These are phyloP conservation scores for Kodamaea neixiangensis DNA, from an alignment of 805 yeast genomes.

Conservation along the genomic window DNA sequence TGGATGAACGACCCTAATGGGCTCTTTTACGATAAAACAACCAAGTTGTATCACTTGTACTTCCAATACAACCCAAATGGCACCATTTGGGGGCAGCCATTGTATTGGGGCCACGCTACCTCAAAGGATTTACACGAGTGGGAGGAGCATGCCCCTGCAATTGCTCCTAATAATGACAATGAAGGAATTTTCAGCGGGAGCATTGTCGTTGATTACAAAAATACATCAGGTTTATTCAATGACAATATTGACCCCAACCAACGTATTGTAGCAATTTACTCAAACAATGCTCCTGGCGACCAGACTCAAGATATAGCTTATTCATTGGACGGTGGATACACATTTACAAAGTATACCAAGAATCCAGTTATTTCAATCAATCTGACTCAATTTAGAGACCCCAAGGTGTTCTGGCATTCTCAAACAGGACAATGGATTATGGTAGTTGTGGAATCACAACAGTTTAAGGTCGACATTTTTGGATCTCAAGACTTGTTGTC, in stretches of 20 bases:
- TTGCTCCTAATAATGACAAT: slow-evolving; percentile 25
- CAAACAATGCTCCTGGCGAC: slow-evolving; percentile 24
- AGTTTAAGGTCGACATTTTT: slow-evolving; percentile 27
- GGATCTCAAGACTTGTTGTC: slow-evolving; percentile 25
- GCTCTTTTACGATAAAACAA: slow-evolving; percentile 31
- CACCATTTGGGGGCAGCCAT: slow-evolving; percentile 32
- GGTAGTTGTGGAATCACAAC: slow-evolving; percentile 29
- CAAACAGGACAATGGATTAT: slow-evolving; percentile 30
- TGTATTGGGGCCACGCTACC: slow-evolving; percentile 46
- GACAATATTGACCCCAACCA: slow-evolving; percentile 25
- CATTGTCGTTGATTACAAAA: slow-evolving; percentile 36
- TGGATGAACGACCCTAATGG: slow-evolving; percentile 52
- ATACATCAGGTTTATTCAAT: slow-evolving; percentile 37
- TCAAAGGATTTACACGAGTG: slow-evolving; percentile 35
- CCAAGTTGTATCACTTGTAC: slow-evolving; percentile 35
- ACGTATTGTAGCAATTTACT: slow-evolving; percentile 39
- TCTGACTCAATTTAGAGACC: slow-evolving; percentile 34
- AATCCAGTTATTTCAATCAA: slow-evolving; percentile 34
- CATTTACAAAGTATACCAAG: slow-evolving; percentile 27
- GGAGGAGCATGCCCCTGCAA: slow-evolving; percentile 33
- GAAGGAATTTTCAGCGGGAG: slow-evolving; percentile 39
- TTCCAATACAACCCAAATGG: slow-evolving; percentile 40
- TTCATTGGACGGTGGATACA: slow-evolving; percentile 37
- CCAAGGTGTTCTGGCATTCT: slow-evolving; percentile 37
- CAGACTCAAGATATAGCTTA: slow-evolving; percentile 36